Base-by-base conservation (phyloP, 495 filamentous ascomycete genomes). In the Glutinoglossum americanum region DNA sequence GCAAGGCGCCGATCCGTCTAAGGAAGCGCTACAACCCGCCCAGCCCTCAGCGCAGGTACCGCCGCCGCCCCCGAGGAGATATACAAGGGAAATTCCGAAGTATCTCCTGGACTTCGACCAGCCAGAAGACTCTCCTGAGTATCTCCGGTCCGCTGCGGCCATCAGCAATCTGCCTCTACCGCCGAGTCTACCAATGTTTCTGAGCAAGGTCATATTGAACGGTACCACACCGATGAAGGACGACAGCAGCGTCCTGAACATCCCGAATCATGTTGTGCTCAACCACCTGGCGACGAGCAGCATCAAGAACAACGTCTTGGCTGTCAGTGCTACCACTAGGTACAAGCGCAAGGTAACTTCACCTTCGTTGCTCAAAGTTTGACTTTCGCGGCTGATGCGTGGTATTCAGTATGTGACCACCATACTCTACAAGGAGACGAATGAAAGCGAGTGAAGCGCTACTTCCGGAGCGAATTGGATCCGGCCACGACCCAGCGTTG, bases 271-370 rank as follows among this genome's bases (percentile, higher is more conserved):
- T 62, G 95, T 92, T 1, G 87, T 98, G 27, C 70, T 98, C 62
- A 98, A 98, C 62, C 92, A 98, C 67, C 72, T 98, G 51, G 90
- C 90, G n/a, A 98, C 92, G 3, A 95, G 89, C 73, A 95, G 89
- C 69, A 98, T 98, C 69, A 96, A 94, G 70, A 85, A 94, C 59
- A 84, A 86, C 57, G 85, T 97, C 28, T 75, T 98, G 59, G 92
- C 93, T n/a, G 92, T 94, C 3, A 95, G 88, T 65, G 92, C 87
- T 19, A 98, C 92, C 17, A 98, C 93, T 21, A 77, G 92, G 70
- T 97, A 97, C 69, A 90, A 87, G 73, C 82, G 82, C 67, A 98
- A 98, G 82, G 92, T 94, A 72, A 62, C 28, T 44, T 2, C 30
- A 21, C 39, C 55, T 23, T 51, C 11, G 30, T 26, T 57, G 15